Conservation (phyloP, 495 filamentous ascomycete genomes). For the Penicillium bialowiezense region DNA sequence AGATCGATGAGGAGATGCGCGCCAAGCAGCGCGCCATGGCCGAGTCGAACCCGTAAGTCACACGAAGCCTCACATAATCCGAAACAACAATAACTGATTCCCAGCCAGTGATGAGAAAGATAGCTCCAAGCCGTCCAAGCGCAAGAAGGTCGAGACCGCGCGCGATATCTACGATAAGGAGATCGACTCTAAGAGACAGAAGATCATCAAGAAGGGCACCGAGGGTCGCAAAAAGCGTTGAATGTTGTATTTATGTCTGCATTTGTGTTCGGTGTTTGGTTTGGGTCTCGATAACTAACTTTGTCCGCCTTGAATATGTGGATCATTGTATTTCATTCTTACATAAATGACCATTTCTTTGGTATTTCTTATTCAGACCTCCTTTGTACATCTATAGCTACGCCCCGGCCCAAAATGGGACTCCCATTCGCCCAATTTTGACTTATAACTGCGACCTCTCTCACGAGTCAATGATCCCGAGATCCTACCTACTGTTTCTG, state of each 20-base stretch:
- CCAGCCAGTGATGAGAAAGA: conserved; percentile 74
- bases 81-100: conserved; percentile 47
- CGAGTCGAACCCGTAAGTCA: conserved; percentile 78
- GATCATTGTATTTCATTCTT: no score
- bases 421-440: no score
- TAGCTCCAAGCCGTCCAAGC: conserved; percentile 63
- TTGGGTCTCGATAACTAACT: conserved; percentile 9
- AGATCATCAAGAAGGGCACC: conserved; percentile 52
- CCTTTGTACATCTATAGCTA: no score
- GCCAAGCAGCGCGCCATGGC: conserved; percentile 82
- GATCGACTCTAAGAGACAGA: conserved; percentile 47
- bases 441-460: no score
- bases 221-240: conserved; percentile 43
- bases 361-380: no score
- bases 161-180: conserved; percentile 47
- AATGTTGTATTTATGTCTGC: conserved; percentile 20
- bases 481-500: no score
- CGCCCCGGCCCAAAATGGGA: no score
- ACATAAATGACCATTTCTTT: no score
- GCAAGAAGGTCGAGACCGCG: conserved; percentile 72
- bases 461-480: no score
- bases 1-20: conserved; percentile 65
- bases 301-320: conserved; percentile 4
- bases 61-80: background rate
- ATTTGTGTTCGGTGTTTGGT: conserved; percentile 23